phyloP scores from a whole-genome alignment of 495 filamentous ascomycete genomes.

The Penicillium pulvis region DNA sequence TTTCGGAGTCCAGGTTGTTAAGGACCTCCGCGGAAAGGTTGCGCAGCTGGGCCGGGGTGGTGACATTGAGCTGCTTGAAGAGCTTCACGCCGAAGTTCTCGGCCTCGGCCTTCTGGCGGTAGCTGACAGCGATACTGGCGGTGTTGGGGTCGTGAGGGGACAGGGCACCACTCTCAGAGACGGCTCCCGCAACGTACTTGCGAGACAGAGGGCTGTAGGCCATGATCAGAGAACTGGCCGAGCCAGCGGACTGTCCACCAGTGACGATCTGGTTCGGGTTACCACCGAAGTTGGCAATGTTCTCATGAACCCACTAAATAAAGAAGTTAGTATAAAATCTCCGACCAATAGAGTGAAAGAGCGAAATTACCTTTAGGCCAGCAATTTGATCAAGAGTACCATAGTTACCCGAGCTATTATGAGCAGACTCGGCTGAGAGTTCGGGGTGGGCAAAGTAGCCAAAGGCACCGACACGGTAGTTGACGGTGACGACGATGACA shows the following conservation, averaged over 20 bases:
- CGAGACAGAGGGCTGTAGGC: conserved; percentile 18
- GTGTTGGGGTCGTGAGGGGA: conserved; percentile 18
- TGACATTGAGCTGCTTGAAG: conserved; percentile 6
- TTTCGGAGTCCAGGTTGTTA: neutral
- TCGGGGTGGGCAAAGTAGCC: conserved; percentile 29
- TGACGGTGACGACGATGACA: conserved; percentile 43
- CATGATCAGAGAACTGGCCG: conserved; percentile 36
- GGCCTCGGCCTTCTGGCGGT: conserved; percentile 17
- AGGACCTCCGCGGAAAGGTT: neutral
- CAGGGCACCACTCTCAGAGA: conserved; percentile 24
- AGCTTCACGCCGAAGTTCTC: conserved; percentile 14
- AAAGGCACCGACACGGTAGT: conserved; percentile 39
- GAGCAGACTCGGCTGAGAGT: neutral
- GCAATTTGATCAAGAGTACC: conserved; percentile 26
- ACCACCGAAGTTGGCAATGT: conserved; percentile 36
- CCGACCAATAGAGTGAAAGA: too few relatives aligned
- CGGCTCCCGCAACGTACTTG: conserved; percentile 10
- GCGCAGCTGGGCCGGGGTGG: neutral
- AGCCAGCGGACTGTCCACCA: conserved; percentile 52
- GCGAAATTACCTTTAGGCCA: too few relatives aligned
- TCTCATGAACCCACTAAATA: conserved; percentile 35
- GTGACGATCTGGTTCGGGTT: conserved; percentile 25
- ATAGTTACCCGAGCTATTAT: conserved; percentile 23
- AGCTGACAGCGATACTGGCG: conserved; percentile 15
- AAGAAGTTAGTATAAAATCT: conserved; percentile 13